phyloP scores from a whole-genome alignment of 1,139 yeast genomes.

The Kurtzmaniella natalensis region DNA sequence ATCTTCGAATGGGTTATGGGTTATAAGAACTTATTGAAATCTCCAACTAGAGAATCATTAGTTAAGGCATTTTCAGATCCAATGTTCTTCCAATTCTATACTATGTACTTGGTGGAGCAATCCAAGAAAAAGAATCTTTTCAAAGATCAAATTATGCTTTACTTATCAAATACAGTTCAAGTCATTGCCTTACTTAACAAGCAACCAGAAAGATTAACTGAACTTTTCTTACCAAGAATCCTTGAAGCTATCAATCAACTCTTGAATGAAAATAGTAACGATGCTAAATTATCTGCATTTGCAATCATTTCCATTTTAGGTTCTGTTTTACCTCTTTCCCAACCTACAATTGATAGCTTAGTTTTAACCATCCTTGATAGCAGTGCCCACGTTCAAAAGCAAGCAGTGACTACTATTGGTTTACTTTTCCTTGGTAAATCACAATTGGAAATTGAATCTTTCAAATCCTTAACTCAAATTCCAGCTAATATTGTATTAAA shows the following conservation, averaged over 20 bases:
- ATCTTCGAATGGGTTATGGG: slow-evolving; percentile 68
- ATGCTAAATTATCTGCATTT: slow-evolving; percentile 68
- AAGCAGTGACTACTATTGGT: slow-evolving; percentile 37
- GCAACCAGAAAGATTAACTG: slow-evolving; percentile 25
- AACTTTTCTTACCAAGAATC: slow-evolving; percentile 44
- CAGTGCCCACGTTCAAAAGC: slow-evolving; percentile 18
- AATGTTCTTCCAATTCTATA: slow-evolving; percentile 63
- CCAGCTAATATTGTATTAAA: neutral
- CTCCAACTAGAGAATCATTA: slow-evolving; percentile 67
- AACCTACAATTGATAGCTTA: slow-evolving; percentile 62
- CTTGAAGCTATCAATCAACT: slow-evolving; percentile 55
- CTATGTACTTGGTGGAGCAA: slow-evolving; percentile 53
- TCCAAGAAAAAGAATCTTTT: slow-evolving; percentile 55
- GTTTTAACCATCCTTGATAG: slow-evolving; percentile 52
- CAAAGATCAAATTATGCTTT: slow-evolving; percentile 72
- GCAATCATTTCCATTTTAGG: slow-evolving; percentile 75
- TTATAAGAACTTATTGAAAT: slow-evolving; percentile 59
- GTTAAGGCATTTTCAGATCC: slow-evolving; percentile 71
- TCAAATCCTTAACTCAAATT: neutral
- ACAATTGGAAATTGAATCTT: slow-evolving; percentile 17
- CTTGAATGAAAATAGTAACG: slow-evolving; percentile 25
- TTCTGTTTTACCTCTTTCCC: slow-evolving; percentile 64
- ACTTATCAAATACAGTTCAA: slow-evolving; percentile 72
- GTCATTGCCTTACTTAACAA: slow-evolving; percentile 36
- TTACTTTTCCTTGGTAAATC: slow-evolving; percentile 25